These are phyloP conservation scores for Saccharomycopsis selenospora DNA, from an alignment of 805 yeast genomes.

Conservation along the genomic window DNA sequence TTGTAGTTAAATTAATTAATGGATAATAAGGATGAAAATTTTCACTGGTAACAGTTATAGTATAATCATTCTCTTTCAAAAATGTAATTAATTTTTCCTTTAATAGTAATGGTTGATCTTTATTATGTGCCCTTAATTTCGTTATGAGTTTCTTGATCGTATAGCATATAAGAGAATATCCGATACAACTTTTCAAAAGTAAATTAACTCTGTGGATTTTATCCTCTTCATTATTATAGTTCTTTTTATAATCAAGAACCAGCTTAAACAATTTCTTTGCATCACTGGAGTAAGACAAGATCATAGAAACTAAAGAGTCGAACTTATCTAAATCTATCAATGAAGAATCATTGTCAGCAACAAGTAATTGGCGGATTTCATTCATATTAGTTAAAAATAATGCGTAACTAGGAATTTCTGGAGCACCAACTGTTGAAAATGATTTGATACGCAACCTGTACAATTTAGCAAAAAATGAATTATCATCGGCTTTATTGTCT, in stretches of 20 bases:
- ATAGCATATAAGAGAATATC: background rate
- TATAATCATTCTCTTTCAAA: background rate
- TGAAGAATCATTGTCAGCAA: background rate
- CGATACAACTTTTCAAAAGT: background rate
- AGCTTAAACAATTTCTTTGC: background rate
- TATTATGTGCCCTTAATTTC: background rate
- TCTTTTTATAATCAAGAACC: background rate
- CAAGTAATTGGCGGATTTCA: background rate
- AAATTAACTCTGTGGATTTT: background rate
- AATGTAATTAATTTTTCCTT: background rate
- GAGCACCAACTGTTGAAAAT: slow-evolving; percentile 73
- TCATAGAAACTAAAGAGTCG: background rate
- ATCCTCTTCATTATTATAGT: background rate
- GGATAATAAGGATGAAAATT: slow-evolving; percentile 1
- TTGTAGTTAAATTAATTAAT: background rate
- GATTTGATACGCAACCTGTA: slow-evolving; percentile 68
- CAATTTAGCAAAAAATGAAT: slow-evolving; percentile 24
- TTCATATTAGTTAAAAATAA: background rate
- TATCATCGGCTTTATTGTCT: background rate
- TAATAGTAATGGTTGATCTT: background rate
- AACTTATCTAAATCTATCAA: background rate
- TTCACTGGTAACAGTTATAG: background rate
- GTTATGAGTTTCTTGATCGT: background rate
- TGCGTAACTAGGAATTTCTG: slow-evolving; percentile 49
- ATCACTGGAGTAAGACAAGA: background rate